These are phyloP conservation scores for Sclerotinia minor DNA, from an alignment of 2,329 filamentous ascomycete genomes.

Conservation along the genomic window DNA sequence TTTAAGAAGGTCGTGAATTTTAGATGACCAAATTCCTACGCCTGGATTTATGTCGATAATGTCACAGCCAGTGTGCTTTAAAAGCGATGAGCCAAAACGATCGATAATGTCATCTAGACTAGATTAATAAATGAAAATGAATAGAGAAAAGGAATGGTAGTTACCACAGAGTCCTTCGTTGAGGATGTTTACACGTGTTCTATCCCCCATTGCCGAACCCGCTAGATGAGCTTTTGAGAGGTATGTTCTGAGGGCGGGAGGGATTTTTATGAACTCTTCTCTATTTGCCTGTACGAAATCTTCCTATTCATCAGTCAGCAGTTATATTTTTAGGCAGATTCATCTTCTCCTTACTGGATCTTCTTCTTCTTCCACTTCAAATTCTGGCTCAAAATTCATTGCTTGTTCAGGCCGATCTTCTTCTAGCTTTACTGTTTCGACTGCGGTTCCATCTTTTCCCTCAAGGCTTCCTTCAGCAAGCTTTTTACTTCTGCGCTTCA, in stretches of 20 bases:
- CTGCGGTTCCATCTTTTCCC: not conserved
- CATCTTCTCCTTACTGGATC: not conserved
- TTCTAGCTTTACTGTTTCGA: not conserved
- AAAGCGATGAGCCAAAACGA: conserved; percentile 68
- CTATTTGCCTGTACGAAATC: not conserved
- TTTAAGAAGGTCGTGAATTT: conserved; percentile 71
- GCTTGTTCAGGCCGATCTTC: not conserved
- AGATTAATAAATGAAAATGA: not conserved
- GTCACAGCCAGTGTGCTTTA: conserved; percentile 74
- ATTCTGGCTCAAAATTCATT: not conserved
- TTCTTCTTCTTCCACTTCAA: not conserved
- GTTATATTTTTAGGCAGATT: not conserved
- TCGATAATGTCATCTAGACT: conserved; percentile 48
- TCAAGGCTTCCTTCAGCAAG: not conserved
- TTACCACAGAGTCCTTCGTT: conserved; percentile 50
- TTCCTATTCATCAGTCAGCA: not conserved
- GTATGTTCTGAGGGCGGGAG: not conserved
- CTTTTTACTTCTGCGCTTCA: not conserved
- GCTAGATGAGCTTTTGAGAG: not conserved
- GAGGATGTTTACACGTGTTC: conserved; percentile 53
- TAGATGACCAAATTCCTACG: conserved; percentile 72
- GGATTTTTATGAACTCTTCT: conserved; percentile 4
- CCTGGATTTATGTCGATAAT: conserved; percentile 87
- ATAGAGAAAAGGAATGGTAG: not conserved
- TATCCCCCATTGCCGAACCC: not conserved